A percentile compares a stretch with the other conserved stretches of the same genome.
These are phyloP conservation scores for Eragrostis tef DNA, from an alignment of 202 grass and related monocot species.

Conservation along the genomic window DNA sequence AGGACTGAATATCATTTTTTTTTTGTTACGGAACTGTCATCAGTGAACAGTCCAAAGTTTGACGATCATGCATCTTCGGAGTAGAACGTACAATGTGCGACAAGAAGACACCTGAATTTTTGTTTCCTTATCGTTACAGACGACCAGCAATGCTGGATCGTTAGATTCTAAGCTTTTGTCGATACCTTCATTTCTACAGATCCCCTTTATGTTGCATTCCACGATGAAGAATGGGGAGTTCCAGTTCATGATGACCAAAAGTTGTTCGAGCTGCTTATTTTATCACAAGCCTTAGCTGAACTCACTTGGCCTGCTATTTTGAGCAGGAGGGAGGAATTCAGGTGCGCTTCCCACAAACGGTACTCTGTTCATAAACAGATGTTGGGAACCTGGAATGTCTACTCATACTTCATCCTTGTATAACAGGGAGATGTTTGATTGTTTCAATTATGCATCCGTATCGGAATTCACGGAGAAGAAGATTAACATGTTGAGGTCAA, in stretches of 20 bases:
- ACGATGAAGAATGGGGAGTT: slow-evolving; percentile 86
- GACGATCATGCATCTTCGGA: too few species aligned
- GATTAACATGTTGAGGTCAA: slow-evolving; percentile 50
- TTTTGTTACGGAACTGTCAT: too few species aligned
- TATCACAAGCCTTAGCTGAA: slow-evolving; percentile 73
- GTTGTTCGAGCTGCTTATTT: slow-evolving; percentile 72
- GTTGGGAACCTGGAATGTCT: not conserved
- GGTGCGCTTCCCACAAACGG: slow-evolving; percentile 35
- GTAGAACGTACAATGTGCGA: too few species aligned
- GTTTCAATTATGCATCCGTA: slow-evolving; percentile 56
- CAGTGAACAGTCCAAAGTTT: too few species aligned
- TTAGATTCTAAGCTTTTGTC: not conserved
- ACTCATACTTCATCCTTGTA: slow-evolving; percentile 18
- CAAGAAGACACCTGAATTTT: too few species aligned
- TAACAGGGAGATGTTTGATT: slow-evolving; percentile 67
- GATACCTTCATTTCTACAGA: slow-evolving; percentile 46
- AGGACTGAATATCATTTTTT: too few species aligned
- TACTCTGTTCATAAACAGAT: not conserved
- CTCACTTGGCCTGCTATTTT: slow-evolving; percentile 74
- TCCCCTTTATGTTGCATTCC: slow-evolving; percentile 60
- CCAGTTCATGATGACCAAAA: slow-evolving; percentile 59
- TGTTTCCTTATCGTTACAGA: not conserved
- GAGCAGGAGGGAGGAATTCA: slow-evolving; percentile 69
- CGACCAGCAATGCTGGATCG: not conserved
- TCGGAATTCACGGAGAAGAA: slow-evolving; percentile 65